A percentile compares a stretch with the other conserved stretches of the same genome.
phyloP scores from a whole-genome alignment of 2,329 filamentous ascomycete species.

The Aspergillus alliaceus region DNA sequence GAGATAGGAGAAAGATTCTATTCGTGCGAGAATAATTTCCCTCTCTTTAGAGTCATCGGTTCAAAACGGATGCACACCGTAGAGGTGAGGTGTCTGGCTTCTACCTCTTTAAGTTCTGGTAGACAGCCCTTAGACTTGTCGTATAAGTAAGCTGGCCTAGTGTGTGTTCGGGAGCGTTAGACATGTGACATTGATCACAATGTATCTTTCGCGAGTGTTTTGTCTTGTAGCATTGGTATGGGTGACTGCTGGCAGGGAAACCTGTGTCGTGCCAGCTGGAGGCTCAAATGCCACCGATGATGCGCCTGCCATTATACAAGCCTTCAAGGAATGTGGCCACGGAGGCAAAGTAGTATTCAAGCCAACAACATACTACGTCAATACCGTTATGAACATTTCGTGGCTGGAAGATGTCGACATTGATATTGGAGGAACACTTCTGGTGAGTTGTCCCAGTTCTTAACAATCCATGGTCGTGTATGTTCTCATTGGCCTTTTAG shows the following conservation, averaged over 20 bases:
- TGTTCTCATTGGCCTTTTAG: conserved; percentile 1
- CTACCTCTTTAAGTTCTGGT: neutral
- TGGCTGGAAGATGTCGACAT: conserved; percentile 49
- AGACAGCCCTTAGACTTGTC: conserved; percentile 10
- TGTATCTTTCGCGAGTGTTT: conserved; percentile 4
- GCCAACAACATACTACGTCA: conserved; percentile 51
- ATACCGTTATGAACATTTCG: conserved; percentile 51
- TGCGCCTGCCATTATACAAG: conserved; percentile 52
- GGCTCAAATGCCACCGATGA: conserved; percentile 42
- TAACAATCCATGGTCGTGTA: neutral
- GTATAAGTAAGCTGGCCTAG: neutral
- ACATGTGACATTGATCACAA: neutral
- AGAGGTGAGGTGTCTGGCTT: neutral
- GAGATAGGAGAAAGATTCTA: neutral
- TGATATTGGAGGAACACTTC: conserved; percentile 49
- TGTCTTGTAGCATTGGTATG: conserved; percentile 14
- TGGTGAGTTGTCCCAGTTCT: conserved; percentile 35
- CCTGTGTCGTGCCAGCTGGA: conserved; percentile 12
- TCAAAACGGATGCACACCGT: neutral
- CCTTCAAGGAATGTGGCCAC: conserved; percentile 51
- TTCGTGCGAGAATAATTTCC: neutral
- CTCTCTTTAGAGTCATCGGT: neutral
- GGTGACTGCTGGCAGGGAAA: neutral
- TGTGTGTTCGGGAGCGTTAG: neutral
- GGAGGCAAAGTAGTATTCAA: conserved; percentile 54